A percentile compares a stretch with the other conserved stretches of the same genome.
phyloP scores from a whole-genome alignment of 805 yeast genomes.

The Wickerhamomyces bovis region DNA sequence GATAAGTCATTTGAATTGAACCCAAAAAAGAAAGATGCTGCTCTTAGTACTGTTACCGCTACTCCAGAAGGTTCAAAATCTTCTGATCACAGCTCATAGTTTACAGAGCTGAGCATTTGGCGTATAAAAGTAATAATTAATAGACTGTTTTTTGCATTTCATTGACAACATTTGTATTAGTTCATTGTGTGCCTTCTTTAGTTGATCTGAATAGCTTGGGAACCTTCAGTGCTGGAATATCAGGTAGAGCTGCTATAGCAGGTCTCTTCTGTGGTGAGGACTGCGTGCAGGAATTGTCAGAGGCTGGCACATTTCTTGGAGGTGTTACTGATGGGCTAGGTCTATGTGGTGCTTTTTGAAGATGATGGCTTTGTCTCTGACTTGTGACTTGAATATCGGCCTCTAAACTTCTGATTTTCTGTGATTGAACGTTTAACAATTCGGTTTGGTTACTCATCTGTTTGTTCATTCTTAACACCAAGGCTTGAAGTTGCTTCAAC shows the following conservation, averaged over 20 bases:
- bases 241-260: background rate
- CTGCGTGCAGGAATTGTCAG: background rate
- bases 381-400: background rate
- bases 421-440: background rate
- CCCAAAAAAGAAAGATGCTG: slow-evolving; percentile 1
- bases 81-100: background rate
- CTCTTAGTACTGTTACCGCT: background rate
- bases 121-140: background rate
- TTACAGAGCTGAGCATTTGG: no score
- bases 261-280: background rate
- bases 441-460: background rate
- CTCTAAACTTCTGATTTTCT: background rate
- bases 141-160: background rate
- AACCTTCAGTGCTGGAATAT: background rate
- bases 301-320: background rate
- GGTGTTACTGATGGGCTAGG: background rate
- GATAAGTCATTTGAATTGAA: slow-evolving; percentile 8
- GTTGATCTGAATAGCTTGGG: background rate
- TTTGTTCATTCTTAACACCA: background rate
- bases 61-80: background rate
- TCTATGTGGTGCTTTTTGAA: background rate
- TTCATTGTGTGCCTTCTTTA: background rate
- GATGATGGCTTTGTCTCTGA: background rate
- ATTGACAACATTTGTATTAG: background rate
- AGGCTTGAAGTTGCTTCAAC: background rate